Evolutionary conservation across 2,329 filamentous ascomycete species (phyloP).

Genomic region (Truncatella angustata): DNA sequence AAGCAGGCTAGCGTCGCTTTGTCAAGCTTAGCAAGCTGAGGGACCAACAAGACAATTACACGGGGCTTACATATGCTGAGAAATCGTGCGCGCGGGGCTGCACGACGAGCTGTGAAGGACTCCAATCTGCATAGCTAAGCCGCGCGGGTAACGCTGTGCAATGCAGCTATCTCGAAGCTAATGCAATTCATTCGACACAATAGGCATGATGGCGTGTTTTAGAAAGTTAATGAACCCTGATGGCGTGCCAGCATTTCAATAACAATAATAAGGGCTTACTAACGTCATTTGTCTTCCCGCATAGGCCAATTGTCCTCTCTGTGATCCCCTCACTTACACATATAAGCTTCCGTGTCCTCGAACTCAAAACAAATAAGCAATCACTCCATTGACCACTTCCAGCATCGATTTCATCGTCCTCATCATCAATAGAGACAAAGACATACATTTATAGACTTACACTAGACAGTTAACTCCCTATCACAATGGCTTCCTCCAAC

Average conservation of each 20-base stretch:
- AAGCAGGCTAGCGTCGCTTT: no score
- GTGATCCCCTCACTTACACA: background rate
- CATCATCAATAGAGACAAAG: background rate
- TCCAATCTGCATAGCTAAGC: background rate
- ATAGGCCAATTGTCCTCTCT: background rate
- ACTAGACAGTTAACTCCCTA: no score
- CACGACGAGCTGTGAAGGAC: background rate
- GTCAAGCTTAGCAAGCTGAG: no score
- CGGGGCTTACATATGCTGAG: no score
- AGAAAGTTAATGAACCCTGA: no score
- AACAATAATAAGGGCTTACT: background rate
- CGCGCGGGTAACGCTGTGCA: background rate
- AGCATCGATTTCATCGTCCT: background rate
- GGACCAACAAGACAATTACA: no score
- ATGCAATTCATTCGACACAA: no score
- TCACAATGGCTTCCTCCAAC: slow-evolving; percentile 8
- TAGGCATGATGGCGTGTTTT: no score
- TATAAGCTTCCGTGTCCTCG: background rate
- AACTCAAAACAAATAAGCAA: background rate
- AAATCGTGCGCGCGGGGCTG: no score
- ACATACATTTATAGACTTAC: background rate
- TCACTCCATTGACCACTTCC: background rate
- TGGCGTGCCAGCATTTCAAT: background rate
- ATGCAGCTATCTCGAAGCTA: background rate
- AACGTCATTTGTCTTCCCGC: background rate